These are phyloP conservation scores for Diaporthe sp. DNA, from an alignment of 2,329 filamentous ascomycete genomes.

Conservation along the genomic window DNA sequence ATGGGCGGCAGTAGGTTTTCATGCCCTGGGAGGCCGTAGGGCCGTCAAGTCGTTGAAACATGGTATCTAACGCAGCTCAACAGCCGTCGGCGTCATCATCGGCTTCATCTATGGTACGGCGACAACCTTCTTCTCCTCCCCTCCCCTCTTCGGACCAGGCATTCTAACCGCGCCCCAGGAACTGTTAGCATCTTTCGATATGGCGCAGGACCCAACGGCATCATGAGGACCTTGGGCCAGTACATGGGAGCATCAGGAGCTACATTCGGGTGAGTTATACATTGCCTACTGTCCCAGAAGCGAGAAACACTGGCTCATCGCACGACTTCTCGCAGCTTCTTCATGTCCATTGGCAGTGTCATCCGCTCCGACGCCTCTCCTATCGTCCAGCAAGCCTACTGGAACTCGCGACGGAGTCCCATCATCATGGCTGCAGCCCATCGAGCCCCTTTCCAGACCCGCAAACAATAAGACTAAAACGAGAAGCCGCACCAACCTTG, in stretches of 20 bases:
- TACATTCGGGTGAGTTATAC: slow-evolving; percentile 85
- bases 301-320: slow-evolving; percentile 35
- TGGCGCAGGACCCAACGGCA: slow-evolving; percentile 91
- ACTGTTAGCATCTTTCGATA: slow-evolving; percentile 96
- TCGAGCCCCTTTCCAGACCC: slow-evolving; percentile 48
- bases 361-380: slow-evolving; percentile 92
- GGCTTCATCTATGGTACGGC: slow-evolving; percentile 95
- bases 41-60: background rate
- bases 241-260: slow-evolving; percentile 97
- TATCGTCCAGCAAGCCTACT: slow-evolving; percentile 81
- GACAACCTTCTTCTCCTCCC: slow-evolving; percentile 16
- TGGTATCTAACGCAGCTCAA: slow-evolving; percentile 22
- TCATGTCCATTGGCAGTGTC: slow-evolving; percentile 98
- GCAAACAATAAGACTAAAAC: slow-evolving; percentile 38
- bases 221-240: slow-evolving; percentile 94
- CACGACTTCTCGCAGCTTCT: slow-evolving; percentile 72
- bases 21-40: background rate
- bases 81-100: slow-evolving; percentile 95
- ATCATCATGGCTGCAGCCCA: slow-evolving; percentile 72
- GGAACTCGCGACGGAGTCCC: slow-evolving; percentile 79
- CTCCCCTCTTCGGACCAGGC: background rate
- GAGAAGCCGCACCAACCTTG: background rate
- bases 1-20: slow-evolving; percentile 92
- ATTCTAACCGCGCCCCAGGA: slow-evolving; percentile 64
- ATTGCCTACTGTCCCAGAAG: background rate